phyloP scores from a whole-genome alignment of 2,329 filamentous ascomycete species.

The Lithohypha guttulata region DNA sequence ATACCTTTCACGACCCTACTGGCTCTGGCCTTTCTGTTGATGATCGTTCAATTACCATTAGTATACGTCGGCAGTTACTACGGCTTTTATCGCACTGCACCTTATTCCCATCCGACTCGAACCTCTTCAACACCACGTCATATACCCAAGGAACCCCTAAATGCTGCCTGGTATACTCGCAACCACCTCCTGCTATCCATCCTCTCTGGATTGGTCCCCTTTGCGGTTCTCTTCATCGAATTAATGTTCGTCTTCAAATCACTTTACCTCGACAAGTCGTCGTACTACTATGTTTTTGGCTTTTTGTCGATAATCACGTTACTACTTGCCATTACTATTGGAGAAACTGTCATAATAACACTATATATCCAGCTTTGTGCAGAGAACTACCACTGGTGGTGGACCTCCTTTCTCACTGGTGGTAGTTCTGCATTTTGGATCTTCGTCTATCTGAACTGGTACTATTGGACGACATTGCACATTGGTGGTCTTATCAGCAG shows the following conservation, averaged over 20 bases:
- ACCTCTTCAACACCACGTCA: constrained; percentile 61
- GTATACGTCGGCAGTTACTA: constrained; percentile 73
- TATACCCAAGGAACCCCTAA: constrained; percentile 58
- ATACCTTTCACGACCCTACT: constrained; percentile 73
- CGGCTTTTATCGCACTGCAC: constrained; percentile 54
- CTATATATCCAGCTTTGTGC: constrained; percentile 73
- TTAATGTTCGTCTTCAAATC: constrained; percentile 79
- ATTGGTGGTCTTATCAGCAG: constrained; percentile 70
- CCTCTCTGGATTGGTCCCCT: constrained; percentile 67
- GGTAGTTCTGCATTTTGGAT: constrained; percentile 70
- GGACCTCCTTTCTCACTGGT: constrained; percentile 74
- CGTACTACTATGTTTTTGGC: constrained; percentile 86
- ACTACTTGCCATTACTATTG: constrained; percentile 64
- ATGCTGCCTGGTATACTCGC: constrained; percentile 57
- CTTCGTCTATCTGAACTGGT: constrained; percentile 73
- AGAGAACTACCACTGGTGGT: constrained; percentile 89
- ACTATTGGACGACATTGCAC: constrained; percentile 69
- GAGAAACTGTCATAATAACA: constrained; percentile 72
- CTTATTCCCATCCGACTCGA: constrained; percentile 75
- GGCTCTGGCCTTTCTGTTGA: constrained; percentile 64
- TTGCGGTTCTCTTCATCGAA: constrained; percentile 81
- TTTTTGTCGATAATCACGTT: constrained; percentile 65
- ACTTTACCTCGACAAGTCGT: constrained; percentile 80
- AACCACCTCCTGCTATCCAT: constrained; percentile 48
- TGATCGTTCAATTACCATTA: constrained; percentile 74